These are phyloP conservation scores for Trametes villosa DNA, from an alignment of 768 basidiomycete species.

Conservation along the genomic window DNA sequence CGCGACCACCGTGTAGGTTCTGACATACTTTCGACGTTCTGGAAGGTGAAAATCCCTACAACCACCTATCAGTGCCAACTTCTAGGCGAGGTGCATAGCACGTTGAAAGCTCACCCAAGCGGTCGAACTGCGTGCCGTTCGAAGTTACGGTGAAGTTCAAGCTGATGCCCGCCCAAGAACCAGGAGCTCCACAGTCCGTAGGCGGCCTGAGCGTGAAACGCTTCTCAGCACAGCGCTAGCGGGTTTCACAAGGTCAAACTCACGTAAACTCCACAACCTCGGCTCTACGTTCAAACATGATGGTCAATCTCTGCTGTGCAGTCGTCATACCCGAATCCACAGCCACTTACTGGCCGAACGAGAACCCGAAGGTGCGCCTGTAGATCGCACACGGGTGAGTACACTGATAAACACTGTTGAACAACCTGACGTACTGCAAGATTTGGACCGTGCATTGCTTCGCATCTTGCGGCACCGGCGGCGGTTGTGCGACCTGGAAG, in stretches of 20 bases:
- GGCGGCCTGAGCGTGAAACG: conserved; percentile 56
- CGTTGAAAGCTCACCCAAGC: conserved; percentile 33
- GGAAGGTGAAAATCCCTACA: conserved; percentile 69
- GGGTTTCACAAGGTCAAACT: conserved; percentile 24
- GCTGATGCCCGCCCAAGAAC: conserved; percentile 76
- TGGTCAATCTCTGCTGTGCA: neutral
- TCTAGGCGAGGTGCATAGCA: too few relatives aligned
- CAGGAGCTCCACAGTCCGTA: conserved; percentile 66
- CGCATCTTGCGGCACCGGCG: conserved; percentile 61
- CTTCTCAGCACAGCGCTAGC: neutral
- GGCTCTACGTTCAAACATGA: conserved; percentile 42
- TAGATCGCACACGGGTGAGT: neutral
- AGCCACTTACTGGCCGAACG: conserved; percentile 62
- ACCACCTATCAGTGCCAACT: too few relatives aligned
- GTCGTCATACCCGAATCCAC: neutral
- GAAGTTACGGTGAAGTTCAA: conserved; percentile 79
- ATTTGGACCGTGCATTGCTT: conserved; percentile 69
- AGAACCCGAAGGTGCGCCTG: conserved; percentile 74
- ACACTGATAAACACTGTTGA: conserved; percentile 1
- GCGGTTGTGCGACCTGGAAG: conserved; percentile 79
- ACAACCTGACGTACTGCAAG: conserved; percentile 56
- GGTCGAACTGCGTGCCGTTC: conserved; percentile 79
- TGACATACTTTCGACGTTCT: conserved; percentile 72
- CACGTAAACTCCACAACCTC: conserved; percentile 68
- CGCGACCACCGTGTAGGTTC: neutral